phyloP scores from a whole-genome alignment of 2,329 filamentous ascomycete species.

The Dichotomopilus funicola region DNA sequence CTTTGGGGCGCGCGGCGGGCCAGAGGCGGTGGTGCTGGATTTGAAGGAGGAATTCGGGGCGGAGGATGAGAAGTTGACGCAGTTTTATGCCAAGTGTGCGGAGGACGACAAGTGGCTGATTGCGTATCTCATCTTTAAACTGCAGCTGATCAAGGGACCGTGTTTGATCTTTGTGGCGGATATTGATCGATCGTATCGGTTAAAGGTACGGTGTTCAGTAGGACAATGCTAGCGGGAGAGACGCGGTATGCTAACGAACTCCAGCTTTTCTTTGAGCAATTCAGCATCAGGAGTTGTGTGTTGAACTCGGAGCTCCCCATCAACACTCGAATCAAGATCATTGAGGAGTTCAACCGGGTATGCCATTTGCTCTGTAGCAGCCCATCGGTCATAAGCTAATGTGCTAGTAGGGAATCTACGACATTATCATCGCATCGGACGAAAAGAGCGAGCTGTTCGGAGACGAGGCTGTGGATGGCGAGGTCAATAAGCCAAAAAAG shows the following conservation, averaged over 20 bases:
- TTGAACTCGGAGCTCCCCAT: conserved; percentile 92
- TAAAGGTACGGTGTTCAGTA: conserved; percentile 49
- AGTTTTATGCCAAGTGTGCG: conserved; percentile 86
- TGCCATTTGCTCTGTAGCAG: background rate
- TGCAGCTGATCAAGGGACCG: conserved; percentile 90
- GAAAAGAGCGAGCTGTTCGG: conserved; percentile 32
- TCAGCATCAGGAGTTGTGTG: conserved; percentile 87
- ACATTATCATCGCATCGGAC: conserved; percentile 95
- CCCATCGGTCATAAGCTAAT: background rate
- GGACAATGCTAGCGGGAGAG: background rate
- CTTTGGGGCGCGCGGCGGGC: conserved; percentile 53
- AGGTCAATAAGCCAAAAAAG: conserved; percentile 33
- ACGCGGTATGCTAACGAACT: background rate
- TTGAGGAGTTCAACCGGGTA: conserved; percentile 91
- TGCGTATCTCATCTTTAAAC: conserved; percentile 89
- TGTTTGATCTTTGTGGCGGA: conserved; percentile 68
- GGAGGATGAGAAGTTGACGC: conserved; percentile 68
- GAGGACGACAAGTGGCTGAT: conserved; percentile 97
- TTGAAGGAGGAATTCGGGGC: conserved; percentile 71
- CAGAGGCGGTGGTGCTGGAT: conserved; percentile 71
- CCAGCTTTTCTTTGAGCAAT: conserved; percentile 83
- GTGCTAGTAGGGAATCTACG: conserved; percentile 60
- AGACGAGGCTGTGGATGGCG: conserved; percentile 39
- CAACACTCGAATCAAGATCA: conserved; percentile 87
- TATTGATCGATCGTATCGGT: conserved; percentile 78